A percentile compares a stretch with the other conserved stretches of the same genome.
Conservation (phyloP, 2,329 filamentous ascomycete species). For the Fusarium clavum region DNA sequence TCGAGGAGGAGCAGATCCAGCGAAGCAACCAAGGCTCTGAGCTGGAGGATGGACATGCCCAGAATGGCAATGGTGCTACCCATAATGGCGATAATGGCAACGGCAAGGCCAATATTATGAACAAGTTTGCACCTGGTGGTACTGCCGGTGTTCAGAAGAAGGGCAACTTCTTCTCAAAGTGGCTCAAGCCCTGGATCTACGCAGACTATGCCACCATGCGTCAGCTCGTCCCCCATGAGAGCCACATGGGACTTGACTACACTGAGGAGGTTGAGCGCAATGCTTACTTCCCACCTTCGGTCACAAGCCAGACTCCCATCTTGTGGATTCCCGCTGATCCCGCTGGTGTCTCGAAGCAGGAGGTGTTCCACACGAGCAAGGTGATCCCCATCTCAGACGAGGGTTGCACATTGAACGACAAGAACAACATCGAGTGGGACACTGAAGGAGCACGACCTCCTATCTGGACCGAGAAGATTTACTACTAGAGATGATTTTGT, state of each 20-base stretch:
- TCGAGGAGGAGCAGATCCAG: conserved; percentile 57
- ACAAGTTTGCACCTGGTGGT: conserved; percentile 41
- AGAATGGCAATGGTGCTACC: conserved; percentile 24
- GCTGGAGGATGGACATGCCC: conserved; percentile 36
- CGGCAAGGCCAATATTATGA: conserved; percentile 37
- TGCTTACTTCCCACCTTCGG: conserved; percentile 79
- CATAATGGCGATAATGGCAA: conserved; percentile 17
- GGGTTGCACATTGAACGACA: conserved; percentile 75
- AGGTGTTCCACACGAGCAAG: conserved; percentile 73
- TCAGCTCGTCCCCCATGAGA: conserved; percentile 72
- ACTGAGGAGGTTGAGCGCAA: conserved; percentile 69
- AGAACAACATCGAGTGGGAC: conserved; percentile 62
- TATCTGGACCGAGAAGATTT: conserved; percentile 59
- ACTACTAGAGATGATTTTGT: conserved; percentile 52
- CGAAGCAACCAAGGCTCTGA: conserved; percentile 46
- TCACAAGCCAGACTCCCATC: conserved; percentile 69
- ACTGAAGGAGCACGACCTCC: conserved; percentile 56
- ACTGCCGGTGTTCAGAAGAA: conserved; percentile 54
- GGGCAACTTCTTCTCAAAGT: conserved; percentile 66
- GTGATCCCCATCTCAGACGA: conserved; percentile 79
- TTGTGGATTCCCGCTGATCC: conserved; percentile 83
- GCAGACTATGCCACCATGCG: conserved; percentile 78
- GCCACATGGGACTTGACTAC: conserved; percentile 65
- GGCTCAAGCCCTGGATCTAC: conserved; percentile 82
- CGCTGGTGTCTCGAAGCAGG: conserved; percentile 76